Evolutionary conservation across 2,329 filamentous ascomycete species (phyloP), one percentile per base, ranked within the genome.

Genomic region (Colletotrichum tamarilloi): DNA sequence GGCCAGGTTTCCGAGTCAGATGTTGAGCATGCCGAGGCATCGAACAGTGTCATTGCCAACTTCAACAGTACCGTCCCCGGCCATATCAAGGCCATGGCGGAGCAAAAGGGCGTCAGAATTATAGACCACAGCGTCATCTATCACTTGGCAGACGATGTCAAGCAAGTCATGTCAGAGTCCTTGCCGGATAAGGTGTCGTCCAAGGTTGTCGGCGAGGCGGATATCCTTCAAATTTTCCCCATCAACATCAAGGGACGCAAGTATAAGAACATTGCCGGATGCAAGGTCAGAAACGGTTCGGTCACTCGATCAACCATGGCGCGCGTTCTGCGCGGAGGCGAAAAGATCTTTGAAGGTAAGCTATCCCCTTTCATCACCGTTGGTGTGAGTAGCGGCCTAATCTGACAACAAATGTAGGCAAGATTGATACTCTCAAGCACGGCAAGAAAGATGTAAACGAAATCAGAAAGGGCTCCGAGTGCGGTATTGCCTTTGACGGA

Each of bases 401-500:
- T 55, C 73, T 71, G 66, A 72, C 32, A 32, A 9, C 30, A 49
- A 76, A n/a, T 24, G 6, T 56, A 98, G 96, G 95, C 76, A 88
- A 88, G 64, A 90, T 98, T 56, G 88, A 91, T 22, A 94, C 94
- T 1, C 90, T 99, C 72, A 98, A 97, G 85, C 94, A 97, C 79
- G 91, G 93, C 81, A 98, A 98, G 88, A 97, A 97, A 81, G 94
- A 98, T 76, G 94, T 97, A 35, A 86, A 87, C 58, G 94, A 98
- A 79, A 97, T 97, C 91, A 92, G 91, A 78, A 98, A 97, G 84
- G 95, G 95, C 72, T 91, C 89, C n/a, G 97, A 99, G 83, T 99
- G 97, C 78, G 97, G 97, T 76, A 92, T 99, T 76, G 92, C 91
- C 65, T 96, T 99, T 78, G 91, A 93, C 3, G 89, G 87, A 38